phyloP scores from a whole-genome alignment of 2,329 filamentous ascomycete species.

The Verticillium zaregamsianum region DNA sequence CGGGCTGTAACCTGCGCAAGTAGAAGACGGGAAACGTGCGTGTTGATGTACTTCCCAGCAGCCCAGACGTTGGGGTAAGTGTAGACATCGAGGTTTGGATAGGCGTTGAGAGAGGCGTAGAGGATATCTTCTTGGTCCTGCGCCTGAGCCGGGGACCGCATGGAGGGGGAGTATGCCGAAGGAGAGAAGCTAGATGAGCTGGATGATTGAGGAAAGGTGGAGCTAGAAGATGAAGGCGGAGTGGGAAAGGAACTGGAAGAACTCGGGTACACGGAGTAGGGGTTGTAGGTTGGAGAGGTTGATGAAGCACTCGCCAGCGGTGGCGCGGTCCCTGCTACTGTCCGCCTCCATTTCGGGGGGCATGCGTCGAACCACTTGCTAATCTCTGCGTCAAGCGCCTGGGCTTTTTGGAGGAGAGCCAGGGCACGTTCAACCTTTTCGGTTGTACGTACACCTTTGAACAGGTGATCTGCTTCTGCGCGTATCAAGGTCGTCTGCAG shows the following conservation, averaged over 20 bases:
- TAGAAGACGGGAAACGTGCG: conserved; percentile 16
- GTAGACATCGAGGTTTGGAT: conserved; percentile 13
- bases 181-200: neutral
- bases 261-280: neutral
- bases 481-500: conserved; percentile 19
- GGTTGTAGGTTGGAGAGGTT: neutral
- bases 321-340: conserved; percentile 11
- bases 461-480: conserved; percentile 16
- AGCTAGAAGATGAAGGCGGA: neutral
- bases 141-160: neutral
- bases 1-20: conserved; percentile 16
- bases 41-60: conserved; percentile 18
- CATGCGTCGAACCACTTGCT: conserved; percentile 15
- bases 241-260: neutral
- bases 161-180: neutral
- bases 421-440: conserved; percentile 17
- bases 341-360: conserved; percentile 15
- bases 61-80: conserved; percentile 18
- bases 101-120: conserved; percentile 10
- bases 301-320: neutral
- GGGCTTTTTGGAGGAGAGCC: conserved; percentile 13
- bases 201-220: neutral
- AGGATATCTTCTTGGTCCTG: neutral
- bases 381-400: conserved; percentile 14
- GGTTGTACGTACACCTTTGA: conserved; percentile 11